A percentile compares a stretch with the other conserved stretches of the same genome.
These are phyloP conservation scores for Aspergillus phoenicis DNA, from an alignment of 2,329 filamentous ascomycete species.

Conservation along the genomic window DNA sequence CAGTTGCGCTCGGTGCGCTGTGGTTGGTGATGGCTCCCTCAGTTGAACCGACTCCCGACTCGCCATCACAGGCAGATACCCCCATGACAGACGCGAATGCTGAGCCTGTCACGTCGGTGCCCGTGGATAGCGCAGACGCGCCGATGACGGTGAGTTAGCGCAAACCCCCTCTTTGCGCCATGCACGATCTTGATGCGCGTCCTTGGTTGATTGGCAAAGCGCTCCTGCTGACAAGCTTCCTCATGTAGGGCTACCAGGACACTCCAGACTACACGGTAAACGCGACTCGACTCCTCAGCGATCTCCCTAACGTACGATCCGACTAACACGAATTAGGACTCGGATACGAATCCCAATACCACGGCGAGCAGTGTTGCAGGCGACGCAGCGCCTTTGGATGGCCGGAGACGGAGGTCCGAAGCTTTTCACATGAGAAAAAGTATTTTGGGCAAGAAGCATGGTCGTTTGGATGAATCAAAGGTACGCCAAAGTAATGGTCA, in stretches of 20 bases:
- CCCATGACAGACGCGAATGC: conserved; percentile 50
- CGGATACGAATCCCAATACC: conserved; percentile 67
- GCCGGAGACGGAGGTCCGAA: conserved; percentile 81
- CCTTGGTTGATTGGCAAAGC: conserved; percentile 1
- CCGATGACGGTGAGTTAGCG: conserved; percentile 41
- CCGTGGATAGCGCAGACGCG: conserved; percentile 42
- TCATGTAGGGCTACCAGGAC: conserved; percentile 54
- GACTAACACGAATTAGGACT: conserved; percentile 52
- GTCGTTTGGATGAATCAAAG: conserved; percentile 88
- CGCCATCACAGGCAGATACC: conserved; percentile 49
- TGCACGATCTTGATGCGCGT: neutral
- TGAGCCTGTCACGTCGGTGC: conserved; percentile 37
- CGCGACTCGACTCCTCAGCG: neutral
- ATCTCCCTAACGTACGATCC: neutral
- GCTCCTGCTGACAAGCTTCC: conserved; percentile 14
- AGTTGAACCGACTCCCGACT: conserved; percentile 39
- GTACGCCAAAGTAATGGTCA: conserved; percentile 50
- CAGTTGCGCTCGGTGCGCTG: conserved; percentile 31
- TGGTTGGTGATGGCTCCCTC: conserved; percentile 45
- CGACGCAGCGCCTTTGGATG: conserved; percentile 68
- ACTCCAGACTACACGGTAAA: conserved; percentile 65
- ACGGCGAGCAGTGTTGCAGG: conserved; percentile 83
- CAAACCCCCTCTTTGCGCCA: neutral
- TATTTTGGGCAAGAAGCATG: conserved; percentile 93
- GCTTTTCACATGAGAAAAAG: conserved; percentile 87